Base-by-base conservation (phyloP, 176 grass and related monocot species). In the Leersia perrieri region DNA sequence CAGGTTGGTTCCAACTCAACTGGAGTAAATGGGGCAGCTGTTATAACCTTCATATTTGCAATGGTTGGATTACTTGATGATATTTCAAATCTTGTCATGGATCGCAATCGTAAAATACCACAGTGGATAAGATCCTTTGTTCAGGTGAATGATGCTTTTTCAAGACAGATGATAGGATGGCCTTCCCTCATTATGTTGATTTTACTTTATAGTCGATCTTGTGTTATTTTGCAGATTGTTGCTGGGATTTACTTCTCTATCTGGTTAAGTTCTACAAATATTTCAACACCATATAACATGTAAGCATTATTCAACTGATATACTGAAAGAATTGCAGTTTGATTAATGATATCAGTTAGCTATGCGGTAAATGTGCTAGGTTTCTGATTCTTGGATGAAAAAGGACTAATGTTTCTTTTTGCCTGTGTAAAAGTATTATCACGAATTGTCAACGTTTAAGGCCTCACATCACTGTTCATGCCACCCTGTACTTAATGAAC, bases 261-360 rank as follows among this genome's bases (percentile, higher is more conserved):
- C 75, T 98, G 96, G 92, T 73, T 95, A 71, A 72, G 90, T 61
- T 93, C 90, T 72, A 82, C 84, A 86, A 85, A 89, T 73, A 90
- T 98, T 85, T 88, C 84, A 34, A 95, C 92, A 74, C 90, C 92
- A 70, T 98, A 98, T 85, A 90, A 36, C 90, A 98, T 74, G 96
- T 98, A 98, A 89, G 82, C 44, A 89, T 81, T 65, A 1, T 18
- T 35, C 68, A 36, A 72, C 57, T 66, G 16, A 47, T 45, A 35
- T 64, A 20, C 15, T 29, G 65, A 36, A 10, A 64, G 36, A 36
- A 26, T 41, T 75, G 23, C 9, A 64, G 70, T 36, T 65, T 74
- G 7, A 31, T 65, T 51, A 35, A 16, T 74, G 9, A n/a, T 23
- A 55, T 65, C 70, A 51, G 15, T 83, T 83, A 53, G n/a, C 5